Evolutionary conservation across 2,329 filamentous ascomycete genomes (phyloP).

Genomic region (Nemania abortiva): DNA sequence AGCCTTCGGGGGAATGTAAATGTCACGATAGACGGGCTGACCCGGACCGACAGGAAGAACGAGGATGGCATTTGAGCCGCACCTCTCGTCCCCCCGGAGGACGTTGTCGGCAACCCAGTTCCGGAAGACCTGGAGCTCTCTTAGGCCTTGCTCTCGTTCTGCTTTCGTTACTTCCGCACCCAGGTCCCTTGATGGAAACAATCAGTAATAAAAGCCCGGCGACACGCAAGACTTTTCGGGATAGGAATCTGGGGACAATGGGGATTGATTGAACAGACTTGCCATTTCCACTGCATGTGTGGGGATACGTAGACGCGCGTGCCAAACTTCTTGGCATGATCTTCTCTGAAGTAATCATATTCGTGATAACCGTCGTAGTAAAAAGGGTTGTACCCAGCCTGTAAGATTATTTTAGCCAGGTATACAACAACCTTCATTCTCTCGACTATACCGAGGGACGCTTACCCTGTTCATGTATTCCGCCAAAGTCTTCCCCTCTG

Average conservation of each 20-base stretch:
- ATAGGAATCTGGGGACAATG: background rate
- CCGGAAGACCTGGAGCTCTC: background rate
- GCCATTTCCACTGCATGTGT: slow-evolving; percentile 2
- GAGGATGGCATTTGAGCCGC: too few relatives aligned
- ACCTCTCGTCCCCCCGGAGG: too few relatives aligned
- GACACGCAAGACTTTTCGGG: background rate
- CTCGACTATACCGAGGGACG: too few relatives aligned
- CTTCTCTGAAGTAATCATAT: slow-evolving; percentile 1
- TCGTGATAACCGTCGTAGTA: background rate
- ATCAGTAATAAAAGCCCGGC: background rate
- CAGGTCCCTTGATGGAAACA: background rate
- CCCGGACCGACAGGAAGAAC: too few relatives aligned
- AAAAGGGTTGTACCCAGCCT: background rate
- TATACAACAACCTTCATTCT: too few relatives aligned
- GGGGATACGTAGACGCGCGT: slow-evolving; percentile 1
- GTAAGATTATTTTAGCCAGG: too few relatives aligned
- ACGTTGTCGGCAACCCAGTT: background rate
- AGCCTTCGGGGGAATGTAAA: background rate
- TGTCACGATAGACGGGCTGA: background rate
- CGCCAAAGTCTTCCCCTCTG: too few relatives aligned
- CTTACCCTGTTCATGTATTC: too few relatives aligned
- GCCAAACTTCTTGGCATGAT: background rate
- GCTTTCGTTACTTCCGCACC: background rate
- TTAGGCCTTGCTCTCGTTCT: background rate
- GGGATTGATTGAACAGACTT: background rate